A percentile compares a stretch with the other conserved stretches of the same genome.
Evolutionary conservation across 164 flowering plant genomes (phyloP).

Genomic region (Umbellularia californica): DNA sequence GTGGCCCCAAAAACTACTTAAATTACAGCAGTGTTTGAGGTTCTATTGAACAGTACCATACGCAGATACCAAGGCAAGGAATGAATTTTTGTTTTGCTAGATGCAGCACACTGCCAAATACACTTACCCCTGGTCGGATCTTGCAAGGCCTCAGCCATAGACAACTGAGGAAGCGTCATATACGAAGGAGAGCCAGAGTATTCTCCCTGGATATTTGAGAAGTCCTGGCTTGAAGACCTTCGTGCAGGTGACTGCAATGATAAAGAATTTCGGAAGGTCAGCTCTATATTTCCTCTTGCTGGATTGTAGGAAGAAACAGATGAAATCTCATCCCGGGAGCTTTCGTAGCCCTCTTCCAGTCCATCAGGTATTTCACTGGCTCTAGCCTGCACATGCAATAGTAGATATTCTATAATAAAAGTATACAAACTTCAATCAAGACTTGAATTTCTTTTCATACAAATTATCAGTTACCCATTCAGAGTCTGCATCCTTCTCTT

Average conservation of each 20-base stretch:
- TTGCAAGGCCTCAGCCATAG: conserved; percentile 64
- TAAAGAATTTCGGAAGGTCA: conserved; percentile 66
- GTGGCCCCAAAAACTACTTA: not conserved
- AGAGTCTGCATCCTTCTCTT: conserved; percentile 77
- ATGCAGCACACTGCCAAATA: not conserved
- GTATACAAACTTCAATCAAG: not conserved
- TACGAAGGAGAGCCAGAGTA: conserved; percentile 55
- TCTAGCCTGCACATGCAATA: conserved; percentile 44
- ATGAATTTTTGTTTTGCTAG: not conserved
- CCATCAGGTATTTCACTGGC: conserved; percentile 72
- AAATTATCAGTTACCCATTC: conserved; percentile 64
- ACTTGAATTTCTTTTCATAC: not conserved
- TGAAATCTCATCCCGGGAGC: conserved; percentile 80
- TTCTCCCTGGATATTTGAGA: conserved; percentile 44
- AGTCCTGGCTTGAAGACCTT: conserved; percentile 52
- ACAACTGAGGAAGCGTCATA: conserved; percentile 46
- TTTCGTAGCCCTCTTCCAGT: conserved; percentile 87
- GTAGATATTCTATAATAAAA: not conserved
- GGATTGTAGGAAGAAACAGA: conserved; percentile 88
- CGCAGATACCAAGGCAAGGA: not conserved
- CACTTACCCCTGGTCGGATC: conserved; percentile 60
- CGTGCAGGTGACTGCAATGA: conserved; percentile 64
- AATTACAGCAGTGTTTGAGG: not conserved
- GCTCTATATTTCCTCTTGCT: conserved; percentile 53
- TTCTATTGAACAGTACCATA: not conserved